Evolutionary conservation across 2,329 filamentous ascomycete genomes (phyloP).

Genomic region (Colletotrichum tanaceti): DNA sequence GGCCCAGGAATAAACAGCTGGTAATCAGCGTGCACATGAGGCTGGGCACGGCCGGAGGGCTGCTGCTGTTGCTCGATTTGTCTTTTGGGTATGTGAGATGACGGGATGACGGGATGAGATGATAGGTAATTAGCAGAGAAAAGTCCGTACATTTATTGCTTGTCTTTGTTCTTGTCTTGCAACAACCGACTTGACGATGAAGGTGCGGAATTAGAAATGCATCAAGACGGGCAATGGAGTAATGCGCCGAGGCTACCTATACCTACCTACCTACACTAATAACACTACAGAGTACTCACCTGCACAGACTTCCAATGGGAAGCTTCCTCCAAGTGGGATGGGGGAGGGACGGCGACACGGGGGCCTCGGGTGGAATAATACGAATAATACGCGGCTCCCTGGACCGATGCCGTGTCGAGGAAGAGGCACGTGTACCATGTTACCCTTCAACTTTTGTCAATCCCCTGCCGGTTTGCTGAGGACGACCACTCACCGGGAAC

Average conservation of each 20-base stretch:
- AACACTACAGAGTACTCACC: too few relatives aligned
- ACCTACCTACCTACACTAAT: too few relatives aligned
- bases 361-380: neutral
- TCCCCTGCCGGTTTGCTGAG: neutral
- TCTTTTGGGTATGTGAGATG: neutral
- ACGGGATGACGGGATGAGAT: conserved; percentile 14
- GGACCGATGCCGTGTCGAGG: conserved; percentile 18
- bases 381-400: conserved; percentile 16
- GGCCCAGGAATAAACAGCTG: conserved; percentile 2
- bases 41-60: neutral
- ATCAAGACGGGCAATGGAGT: conserved; percentile 11
- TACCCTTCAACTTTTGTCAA: neutral
- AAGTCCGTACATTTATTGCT: too few relatives aligned
- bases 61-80: neutral
- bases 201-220: neutral
- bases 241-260: neutral
- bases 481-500: too few relatives aligned
- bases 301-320: neutral
- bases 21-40: neutral
- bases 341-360: neutral
- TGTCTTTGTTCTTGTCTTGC: neutral
- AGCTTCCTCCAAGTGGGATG: conserved; percentile 13
- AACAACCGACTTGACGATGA: conserved; percentile 7
- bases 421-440: conserved; percentile 32
- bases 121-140: neutral